Percentiles rank a stretch among this genome's conserved stretches.
Evolutionary conservation across 2,329 filamentous ascomycete species (phyloP).

Genomic region (Penicillium oxalicum): DNA sequence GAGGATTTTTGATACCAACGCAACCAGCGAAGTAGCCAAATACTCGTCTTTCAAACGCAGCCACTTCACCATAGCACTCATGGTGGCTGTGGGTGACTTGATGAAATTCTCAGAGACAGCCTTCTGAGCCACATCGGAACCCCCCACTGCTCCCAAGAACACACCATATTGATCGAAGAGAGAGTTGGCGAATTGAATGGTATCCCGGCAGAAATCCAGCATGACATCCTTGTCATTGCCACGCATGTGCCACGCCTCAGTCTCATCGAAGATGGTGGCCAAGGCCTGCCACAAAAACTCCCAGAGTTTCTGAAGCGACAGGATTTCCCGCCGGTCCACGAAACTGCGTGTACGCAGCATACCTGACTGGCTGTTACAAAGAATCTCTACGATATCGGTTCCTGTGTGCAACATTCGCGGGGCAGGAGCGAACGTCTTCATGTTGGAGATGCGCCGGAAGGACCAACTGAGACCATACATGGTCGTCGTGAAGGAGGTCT

Average conservation of each 20-base stretch:
- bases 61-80: slow-evolving; percentile 74
- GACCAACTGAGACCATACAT: slow-evolving; percentile 53
- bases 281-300: slow-evolving; percentile 74
- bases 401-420: slow-evolving; percentile 57
- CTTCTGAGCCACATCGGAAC: slow-evolving; percentile 37
- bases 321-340: slow-evolving; percentile 53
- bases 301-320: slow-evolving; percentile 74
- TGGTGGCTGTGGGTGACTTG: slow-evolving; percentile 57
- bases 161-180: slow-evolving; percentile 81
- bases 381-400: slow-evolving; percentile 56
- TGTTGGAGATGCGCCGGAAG: slow-evolving; percentile 50
- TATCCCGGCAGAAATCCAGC: slow-evolving; percentile 89
- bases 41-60: slow-evolving; percentile 83
- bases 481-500: slow-evolving; percentile 51
- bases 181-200: slow-evolving; percentile 86
- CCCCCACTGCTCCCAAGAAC: slow-evolving; percentile 64
- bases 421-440: slow-evolving; percentile 55
- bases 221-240: slow-evolving; percentile 68
- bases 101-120: slow-evolving; percentile 52
- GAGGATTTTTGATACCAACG: slow-evolving; percentile 77
- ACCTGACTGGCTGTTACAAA: slow-evolving; percentile 59
- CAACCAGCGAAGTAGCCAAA: slow-evolving; percentile 74
- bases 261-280: slow-evolving; percentile 72
- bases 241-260: slow-evolving; percentile 71
- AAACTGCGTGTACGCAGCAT: slow-evolving; percentile 56